phyloP scores from a whole-genome alignment of 208 protist species.

The Wallacemonas sp. region DNA sequence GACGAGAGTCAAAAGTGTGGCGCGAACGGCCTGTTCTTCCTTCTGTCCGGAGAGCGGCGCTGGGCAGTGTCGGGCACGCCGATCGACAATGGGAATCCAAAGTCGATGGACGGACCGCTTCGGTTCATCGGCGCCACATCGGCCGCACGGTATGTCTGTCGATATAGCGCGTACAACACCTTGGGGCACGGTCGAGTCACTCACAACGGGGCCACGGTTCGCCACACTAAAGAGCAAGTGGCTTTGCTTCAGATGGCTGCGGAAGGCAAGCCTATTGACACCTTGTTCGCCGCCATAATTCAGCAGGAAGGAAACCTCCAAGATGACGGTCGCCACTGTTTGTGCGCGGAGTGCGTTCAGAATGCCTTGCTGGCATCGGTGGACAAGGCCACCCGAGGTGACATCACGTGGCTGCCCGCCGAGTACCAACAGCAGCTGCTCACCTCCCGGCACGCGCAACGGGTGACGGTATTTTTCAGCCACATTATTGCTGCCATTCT shows the following conservation, averaged over 20 bases:
- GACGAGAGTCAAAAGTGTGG: slow-evolving; percentile 65
- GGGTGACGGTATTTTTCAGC: neutral
- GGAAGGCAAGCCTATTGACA: neutral
- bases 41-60: slow-evolving; percentile 32
- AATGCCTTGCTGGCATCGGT: neutral
- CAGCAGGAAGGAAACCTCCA: neutral
- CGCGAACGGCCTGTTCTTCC: slow-evolving; percentile 28
- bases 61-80: slow-evolving; percentile 68
- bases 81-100: slow-evolving; percentile 51
- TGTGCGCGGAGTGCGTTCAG: neutral
- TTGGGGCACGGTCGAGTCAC: neutral
- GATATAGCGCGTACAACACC: neutral
- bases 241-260: neutral
- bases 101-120: slow-evolving; percentile 30
- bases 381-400: neutral
- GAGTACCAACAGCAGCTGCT: neutral
- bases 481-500: slow-evolving; percentile 25
- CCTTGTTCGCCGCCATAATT: neutral
- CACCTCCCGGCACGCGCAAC: neutral
- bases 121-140: slow-evolving; percentile 28
- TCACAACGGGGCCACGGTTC: neutral
- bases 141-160: slow-evolving; percentile 13
- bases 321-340: neutral
- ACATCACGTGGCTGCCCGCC: neutral
- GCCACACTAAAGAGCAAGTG: neutral